Conservation (phyloP, 176 grass and related monocot genomes). For the Musa troglodytarum region DNA sequence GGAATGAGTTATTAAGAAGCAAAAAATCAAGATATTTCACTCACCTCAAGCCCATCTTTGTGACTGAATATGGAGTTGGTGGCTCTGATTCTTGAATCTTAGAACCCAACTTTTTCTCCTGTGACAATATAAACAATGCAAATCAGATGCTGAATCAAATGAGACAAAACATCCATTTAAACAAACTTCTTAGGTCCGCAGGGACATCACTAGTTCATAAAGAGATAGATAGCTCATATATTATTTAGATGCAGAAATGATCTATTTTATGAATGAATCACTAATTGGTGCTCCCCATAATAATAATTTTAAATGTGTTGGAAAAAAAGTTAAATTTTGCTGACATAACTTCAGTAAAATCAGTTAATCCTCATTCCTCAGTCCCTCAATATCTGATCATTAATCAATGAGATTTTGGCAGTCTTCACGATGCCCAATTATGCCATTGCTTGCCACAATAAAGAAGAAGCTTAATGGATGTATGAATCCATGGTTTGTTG, state of each 20-base stretch:
- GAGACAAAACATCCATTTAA: background rate
- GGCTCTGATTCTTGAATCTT: constrained; percentile 86
- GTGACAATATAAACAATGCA: constrained; percentile 27
- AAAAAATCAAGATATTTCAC: constrained; percentile 24
- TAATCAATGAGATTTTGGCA: background rate
- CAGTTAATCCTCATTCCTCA: background rate
- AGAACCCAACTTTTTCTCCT: constrained; percentile 54
- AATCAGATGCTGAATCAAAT: constrained; percentile 3
- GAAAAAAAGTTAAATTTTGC: background rate
- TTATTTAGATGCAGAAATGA: background rate
- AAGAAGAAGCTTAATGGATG: background rate
- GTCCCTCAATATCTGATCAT: too few relatives aligned
- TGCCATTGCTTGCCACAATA: background rate
- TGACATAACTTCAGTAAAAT: background rate
- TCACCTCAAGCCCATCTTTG: constrained; percentile 49
- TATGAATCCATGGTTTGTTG: background rate
- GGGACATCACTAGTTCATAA: background rate
- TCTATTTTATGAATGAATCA: background rate
- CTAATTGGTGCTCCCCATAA: background rate
- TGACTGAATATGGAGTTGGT: constrained; percentile 5
- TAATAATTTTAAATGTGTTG: background rate
- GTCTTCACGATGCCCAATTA: background rate
- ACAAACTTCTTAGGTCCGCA: background rate
- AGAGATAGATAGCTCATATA: background rate
- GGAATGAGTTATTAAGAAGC: background rate